Percentiles rank a stretch among this genome's conserved stretches.
Evolutionary conservation across 2,329 filamentous ascomycete genomes (phyloP).

Genomic region (Xylariaceae sp.): DNA sequence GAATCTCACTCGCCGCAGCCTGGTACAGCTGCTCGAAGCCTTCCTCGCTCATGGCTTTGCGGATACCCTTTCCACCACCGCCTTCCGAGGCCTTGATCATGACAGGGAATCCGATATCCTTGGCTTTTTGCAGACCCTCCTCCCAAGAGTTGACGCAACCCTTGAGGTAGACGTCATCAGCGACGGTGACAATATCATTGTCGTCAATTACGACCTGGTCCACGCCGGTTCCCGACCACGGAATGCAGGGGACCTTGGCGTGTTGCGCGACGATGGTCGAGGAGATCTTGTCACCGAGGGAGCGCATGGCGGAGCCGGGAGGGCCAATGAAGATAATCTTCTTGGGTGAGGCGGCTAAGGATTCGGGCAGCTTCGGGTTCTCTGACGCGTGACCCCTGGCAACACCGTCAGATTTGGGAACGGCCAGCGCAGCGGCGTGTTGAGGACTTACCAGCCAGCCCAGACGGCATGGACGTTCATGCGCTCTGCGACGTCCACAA

Average conservation of each 20-base stretch:
- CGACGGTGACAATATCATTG: conserved; percentile 84
- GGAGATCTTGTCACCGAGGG: conserved; percentile 98
- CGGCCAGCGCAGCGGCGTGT: neutral
- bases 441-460: conserved; percentile 78
- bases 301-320: conserved; percentile 96
- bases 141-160: conserved; percentile 86
- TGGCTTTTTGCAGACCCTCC: conserved; percentile 81
- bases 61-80: conserved; percentile 98
- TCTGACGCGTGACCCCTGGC: conserved; percentile 91
- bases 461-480: conserved; percentile 98
- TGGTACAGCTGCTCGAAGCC: conserved; percentile 85
- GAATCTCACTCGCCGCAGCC: conserved; percentile 93
- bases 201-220: conserved; percentile 70
- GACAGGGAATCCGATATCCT: conserved; percentile 92
- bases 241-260: conserved; percentile 91
- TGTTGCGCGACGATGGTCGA: conserved; percentile 99
- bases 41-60: conserved; percentile 81
- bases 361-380: conserved; percentile 96
- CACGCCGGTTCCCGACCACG: conserved; percentile 97
- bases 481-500: conserved; percentile 96
- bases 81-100: conserved; percentile 99
- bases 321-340: conserved; percentile 99
- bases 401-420: conserved; percentile 5
- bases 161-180: conserved; percentile 75
- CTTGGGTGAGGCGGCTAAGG: conserved; percentile 88